These are phyloP conservation scores for Leishmania lainsoni DNA, from an alignment of 208 protist species.

Conservation along the genomic window DNA sequence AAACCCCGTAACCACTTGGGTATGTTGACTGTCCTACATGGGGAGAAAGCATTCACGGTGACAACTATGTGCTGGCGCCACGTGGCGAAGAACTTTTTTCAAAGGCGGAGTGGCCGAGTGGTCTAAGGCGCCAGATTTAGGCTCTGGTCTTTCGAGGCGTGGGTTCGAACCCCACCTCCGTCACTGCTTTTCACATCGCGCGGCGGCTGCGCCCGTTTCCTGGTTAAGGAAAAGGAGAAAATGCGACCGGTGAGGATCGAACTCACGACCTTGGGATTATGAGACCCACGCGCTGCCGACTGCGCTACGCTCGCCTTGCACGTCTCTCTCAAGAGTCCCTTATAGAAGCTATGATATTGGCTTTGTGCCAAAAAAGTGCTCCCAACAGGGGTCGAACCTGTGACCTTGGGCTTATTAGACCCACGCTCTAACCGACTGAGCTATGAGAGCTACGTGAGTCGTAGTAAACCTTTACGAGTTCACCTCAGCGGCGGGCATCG, in stretches of 20 bases:
- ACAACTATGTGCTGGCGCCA: no score
- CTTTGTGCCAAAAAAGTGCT: conserved; percentile 36
- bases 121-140: conserved; percentile 70
- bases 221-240: no score
- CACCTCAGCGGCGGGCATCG: no score
- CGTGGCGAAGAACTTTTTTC: background rate
- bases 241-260: conserved; percentile 84
- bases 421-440: conserved; percentile 75
- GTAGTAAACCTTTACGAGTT: no score
- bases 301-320: conserved; percentile 86
- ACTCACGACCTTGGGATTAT: conserved; percentile 96
- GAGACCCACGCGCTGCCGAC: conserved; percentile 95
- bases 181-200: conserved; percentile 33
- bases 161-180: conserved; percentile 75
- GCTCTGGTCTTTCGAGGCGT: conserved; percentile 77
- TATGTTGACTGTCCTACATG: conserved; percentile 46
- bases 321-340: background rate
- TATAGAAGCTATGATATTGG: no score
- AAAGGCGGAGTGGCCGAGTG: conserved; percentile 33
- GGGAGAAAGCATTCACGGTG: no score
- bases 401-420: conserved; percentile 78
- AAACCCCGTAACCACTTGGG: conserved; percentile 91
- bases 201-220: no score
- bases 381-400: conserved; percentile 72
- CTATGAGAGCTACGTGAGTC: conserved; percentile 37